Conservation (phyloP, 495 filamentous ascomycete species). For the Eremomyces bilateralis region DNA sequence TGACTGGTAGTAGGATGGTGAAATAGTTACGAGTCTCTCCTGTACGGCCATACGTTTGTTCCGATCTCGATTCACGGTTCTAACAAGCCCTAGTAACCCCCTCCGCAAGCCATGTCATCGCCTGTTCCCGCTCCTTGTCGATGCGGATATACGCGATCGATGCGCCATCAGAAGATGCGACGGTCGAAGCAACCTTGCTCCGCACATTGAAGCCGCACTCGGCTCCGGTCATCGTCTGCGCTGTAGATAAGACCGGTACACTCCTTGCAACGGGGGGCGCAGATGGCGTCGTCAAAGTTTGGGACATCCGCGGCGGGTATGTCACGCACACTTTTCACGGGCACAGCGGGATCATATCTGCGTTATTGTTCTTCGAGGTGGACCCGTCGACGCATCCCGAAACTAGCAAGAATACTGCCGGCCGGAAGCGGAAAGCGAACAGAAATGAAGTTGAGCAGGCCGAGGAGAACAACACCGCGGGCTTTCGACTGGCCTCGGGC, state of each 20-base stretch:
- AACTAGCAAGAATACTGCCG: slow-evolving; percentile 24
- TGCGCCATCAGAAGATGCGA: slow-evolving; percentile 26
- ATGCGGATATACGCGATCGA: slow-evolving; percentile 76
- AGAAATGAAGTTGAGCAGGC: slow-evolving; percentile 22
- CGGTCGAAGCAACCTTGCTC: slow-evolving; percentile 41
- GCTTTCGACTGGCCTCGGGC: slow-evolving; percentile 72
- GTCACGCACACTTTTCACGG: slow-evolving; percentile 90
- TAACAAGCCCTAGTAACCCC: slow-evolving; percentile 42
- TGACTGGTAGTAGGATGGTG: slow-evolving; percentile 50
- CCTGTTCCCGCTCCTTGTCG: slow-evolving; percentile 81
- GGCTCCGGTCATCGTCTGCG: slow-evolving; percentile 64
- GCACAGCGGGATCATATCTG: slow-evolving; percentile 73
- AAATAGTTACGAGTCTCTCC: slow-evolving; percentile 68
- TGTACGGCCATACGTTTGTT: slow-evolving; percentile 25
- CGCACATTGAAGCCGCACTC: slow-evolving; percentile 78
- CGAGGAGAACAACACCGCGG: slow-evolving; percentile 21
- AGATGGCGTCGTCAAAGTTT: slow-evolving; percentile 85
- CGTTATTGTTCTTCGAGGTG: slow-evolving; percentile 76
- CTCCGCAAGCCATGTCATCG: slow-evolving; percentile 62
- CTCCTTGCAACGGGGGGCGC: slow-evolving; percentile 78
- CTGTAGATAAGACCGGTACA: slow-evolving; percentile 69
- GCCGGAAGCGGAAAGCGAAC: slow-evolving; percentile 18
- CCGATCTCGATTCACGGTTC: slow-evolving; percentile 5
- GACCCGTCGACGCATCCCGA: slow-evolving; percentile 18
- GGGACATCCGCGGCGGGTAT: slow-evolving; percentile 82